phyloP scores from a whole-genome alignment of 257 asterid species.

The Coffea canephora region DNA sequence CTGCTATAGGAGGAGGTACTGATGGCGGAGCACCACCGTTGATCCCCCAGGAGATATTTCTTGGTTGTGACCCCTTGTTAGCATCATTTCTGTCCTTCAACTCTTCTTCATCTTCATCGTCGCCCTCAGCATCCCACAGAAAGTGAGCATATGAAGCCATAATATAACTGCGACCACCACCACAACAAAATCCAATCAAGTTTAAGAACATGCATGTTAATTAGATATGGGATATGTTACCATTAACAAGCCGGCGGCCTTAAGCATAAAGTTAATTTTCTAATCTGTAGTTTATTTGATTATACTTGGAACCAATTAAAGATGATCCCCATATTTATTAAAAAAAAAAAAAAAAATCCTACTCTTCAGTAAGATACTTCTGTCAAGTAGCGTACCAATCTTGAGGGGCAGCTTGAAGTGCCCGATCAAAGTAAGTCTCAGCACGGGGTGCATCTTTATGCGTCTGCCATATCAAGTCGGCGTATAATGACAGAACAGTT shows the following conservation, averaged over 20 bases:
- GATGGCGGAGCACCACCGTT: not conserved
- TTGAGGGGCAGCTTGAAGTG: slow-evolving; percentile 43
- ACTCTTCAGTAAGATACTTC: no score
- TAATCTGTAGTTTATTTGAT: not conserved
- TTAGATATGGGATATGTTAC: no score
- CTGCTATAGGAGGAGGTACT: not conserved
- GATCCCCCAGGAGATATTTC: not conserved
- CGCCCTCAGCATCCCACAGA: slow-evolving; percentile 57
- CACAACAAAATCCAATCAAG: not conserved
- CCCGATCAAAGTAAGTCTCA: slow-evolving; percentile 35
- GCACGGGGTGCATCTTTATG: slow-evolving; percentile 42
- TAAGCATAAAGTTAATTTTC: not conserved
- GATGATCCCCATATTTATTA: not conserved
- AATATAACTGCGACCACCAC: slow-evolving; percentile 36
- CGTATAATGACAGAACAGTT: slow-evolving; percentile 39
- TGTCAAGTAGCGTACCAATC: slow-evolving; percentile 31
- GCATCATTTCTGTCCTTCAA: not conserved
- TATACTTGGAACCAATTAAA: not conserved
- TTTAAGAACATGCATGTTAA: not conserved
- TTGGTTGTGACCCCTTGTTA: not conserved
- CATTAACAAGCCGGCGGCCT: no score
- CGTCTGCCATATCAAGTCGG: slow-evolving; percentile 43
- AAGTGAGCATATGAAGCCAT: slow-evolving; percentile 58
- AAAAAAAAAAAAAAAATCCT: no score
- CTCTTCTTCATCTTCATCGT: not conserved